These are phyloP conservation scores for Astathelohania contejeani DNA, from an alignment of 371 early-diverging fungal genomes.

Conservation along the genomic window DNA sequence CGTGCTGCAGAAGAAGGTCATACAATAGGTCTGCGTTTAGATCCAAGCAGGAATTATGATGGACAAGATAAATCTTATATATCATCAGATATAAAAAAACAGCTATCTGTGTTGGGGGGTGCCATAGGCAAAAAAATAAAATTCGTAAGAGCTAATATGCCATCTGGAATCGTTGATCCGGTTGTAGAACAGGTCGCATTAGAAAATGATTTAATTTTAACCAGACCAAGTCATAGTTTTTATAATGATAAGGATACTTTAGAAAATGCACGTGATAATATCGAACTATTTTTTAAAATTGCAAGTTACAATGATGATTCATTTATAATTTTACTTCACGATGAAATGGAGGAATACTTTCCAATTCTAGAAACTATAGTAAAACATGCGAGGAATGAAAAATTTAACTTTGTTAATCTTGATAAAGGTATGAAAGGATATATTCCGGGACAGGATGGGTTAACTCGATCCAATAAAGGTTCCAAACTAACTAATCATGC, in stretches of 20 bases:
- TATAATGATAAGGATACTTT: constrained; percentile 31
- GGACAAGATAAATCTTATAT: constrained; percentile 30
- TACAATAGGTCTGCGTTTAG: constrained; percentile 46
- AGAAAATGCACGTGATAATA: constrained; percentile 16
- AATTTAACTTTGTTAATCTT: constrained; percentile 46
- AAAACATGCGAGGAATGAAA: constrained; percentile 26
- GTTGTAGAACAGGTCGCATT: constrained; percentile 35
- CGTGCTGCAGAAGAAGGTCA: constrained; percentile 44
- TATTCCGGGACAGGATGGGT: constrained; percentile 13
- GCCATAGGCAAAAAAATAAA: constrained; percentile 26
- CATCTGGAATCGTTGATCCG: constrained; percentile 24
- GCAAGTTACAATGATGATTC: constrained; percentile 38
- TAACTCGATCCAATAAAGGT: neutral
- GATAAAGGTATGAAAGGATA: constrained; percentile 46
- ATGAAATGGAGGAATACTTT: constrained; percentile 39
- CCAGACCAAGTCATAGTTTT: constrained; percentile 41
- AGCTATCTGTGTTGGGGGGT: constrained; percentile 33
- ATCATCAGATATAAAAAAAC: constrained; percentile 35
- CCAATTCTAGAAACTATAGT: constrained; percentile 40
- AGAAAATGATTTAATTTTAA: constrained; percentile 41
- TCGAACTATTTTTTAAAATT: constrained; percentile 29
- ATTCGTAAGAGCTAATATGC: constrained; percentile 40
- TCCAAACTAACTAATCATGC: neutral
- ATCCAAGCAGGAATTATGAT: constrained; percentile 44
- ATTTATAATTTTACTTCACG: constrained; percentile 48